These are phyloP conservation scores for Picea sitchensis DNA, from an alignment of 75 land plant genomes.

Conservation along the genomic window DNA sequence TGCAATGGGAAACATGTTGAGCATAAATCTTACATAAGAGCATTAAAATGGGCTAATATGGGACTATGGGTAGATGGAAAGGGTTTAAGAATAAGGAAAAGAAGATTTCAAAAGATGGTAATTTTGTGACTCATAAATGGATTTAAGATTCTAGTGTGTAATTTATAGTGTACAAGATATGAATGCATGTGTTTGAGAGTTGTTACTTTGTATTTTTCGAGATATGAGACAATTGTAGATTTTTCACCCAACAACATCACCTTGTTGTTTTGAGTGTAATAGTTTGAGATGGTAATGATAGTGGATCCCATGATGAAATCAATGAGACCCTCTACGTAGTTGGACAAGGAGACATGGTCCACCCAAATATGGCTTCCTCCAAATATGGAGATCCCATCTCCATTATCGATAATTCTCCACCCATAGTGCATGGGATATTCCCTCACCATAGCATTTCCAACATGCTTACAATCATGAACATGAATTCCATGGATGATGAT, in stretches of 20 bases:
- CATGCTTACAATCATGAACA: slow-evolving; percentile 4
- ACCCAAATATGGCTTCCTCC: slow-evolving; percentile 13
- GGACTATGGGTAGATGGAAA: no score
- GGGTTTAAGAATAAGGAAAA: no score
- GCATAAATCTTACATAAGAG: no score
- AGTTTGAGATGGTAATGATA: slow-evolving; percentile 16
- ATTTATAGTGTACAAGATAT: no score
- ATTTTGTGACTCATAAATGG: no score
- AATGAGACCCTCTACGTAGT: slow-evolving; percentile 28
- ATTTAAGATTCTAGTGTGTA: no score
- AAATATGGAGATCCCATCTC: slow-evolving; percentile 12
- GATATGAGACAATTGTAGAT: no score
- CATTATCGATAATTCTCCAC: neutral
- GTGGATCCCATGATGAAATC: slow-evolving; percentile 24
- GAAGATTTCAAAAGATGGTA: no score
- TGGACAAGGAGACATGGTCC: slow-evolving; percentile 36
- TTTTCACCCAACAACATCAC: neutral
- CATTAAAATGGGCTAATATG: no score
- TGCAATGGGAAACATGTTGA: no score
- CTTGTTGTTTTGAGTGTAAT: slow-evolving; percentile 31
- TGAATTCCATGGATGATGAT: slow-evolving; percentile 14
- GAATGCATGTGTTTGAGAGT: no score
- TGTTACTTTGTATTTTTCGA: no score
- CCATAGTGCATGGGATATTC: neutral
- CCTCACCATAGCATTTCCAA: neutral